Conservation (phyloP, 2,329 filamentous ascomycete species). For the Fusarium torreyae region DNA sequence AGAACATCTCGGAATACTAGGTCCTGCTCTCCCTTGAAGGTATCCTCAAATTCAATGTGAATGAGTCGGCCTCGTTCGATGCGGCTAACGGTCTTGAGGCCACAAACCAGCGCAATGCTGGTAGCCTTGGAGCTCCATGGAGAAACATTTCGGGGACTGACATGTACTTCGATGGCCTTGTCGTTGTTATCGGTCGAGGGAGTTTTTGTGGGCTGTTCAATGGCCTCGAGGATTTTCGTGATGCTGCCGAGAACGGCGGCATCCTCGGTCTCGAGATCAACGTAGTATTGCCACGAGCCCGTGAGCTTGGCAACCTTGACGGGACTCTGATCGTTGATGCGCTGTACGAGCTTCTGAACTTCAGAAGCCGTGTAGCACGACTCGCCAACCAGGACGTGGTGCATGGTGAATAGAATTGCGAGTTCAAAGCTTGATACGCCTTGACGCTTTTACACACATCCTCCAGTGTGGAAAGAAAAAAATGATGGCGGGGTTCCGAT, state of each 20-base stretch:
- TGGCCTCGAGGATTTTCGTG: constrained; percentile 63
- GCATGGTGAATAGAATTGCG: constrained; percentile 51
- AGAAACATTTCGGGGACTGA: constrained; percentile 88
- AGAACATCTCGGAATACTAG: constrained; percentile 76
- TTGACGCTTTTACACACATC: constrained; percentile 43
- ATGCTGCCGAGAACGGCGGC: constrained; percentile 59
- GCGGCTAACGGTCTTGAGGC: constrained; percentile 79
- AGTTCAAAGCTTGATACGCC: constrained; percentile 49
- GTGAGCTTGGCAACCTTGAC: constrained; percentile 64
- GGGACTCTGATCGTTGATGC: constrained; percentile 61
- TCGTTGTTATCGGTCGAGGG: constrained; percentile 55
- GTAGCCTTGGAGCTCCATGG: constrained; percentile 99
- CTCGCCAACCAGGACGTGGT: constrained; percentile 58
- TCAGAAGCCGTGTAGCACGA: constrained; percentile 66
- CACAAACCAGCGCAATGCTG: constrained; percentile 93
- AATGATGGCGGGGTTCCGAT: constrained; percentile 43
- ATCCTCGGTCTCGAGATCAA: constrained; percentile 67
- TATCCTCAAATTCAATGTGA: constrained; percentile 73
- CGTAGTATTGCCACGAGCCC: constrained; percentile 76
- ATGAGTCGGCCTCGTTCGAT: constrained; percentile 91
- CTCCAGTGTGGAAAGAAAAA: constrained; percentile 44
- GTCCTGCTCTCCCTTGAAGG: constrained; percentile 63
- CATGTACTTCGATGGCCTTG: constrained; percentile 74
- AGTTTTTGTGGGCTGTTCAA: constrained; percentile 50
- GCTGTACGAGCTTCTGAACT: constrained; percentile 61